Evolutionary conservation across 2,329 filamentous ascomycete species (phyloP).

Genomic region (Teratosphaeria epicoccoides): DNA sequence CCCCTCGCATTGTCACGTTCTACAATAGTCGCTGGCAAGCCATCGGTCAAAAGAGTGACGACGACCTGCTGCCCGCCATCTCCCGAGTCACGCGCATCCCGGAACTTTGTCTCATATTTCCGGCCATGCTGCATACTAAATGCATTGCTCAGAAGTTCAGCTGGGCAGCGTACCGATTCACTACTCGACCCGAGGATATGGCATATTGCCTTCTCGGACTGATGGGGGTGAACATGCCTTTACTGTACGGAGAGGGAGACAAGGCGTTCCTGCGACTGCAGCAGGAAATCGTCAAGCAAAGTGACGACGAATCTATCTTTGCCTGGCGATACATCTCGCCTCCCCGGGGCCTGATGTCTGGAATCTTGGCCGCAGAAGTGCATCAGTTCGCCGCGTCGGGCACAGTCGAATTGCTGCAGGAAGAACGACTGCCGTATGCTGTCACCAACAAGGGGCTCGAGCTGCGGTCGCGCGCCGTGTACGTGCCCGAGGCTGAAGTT

Average conservation of each 20-base stretch:
- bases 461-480: neutral
- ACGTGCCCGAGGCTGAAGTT: neutral
- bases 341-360: neutral
- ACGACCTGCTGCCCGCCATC: neutral
- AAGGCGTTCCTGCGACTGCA: conserved; percentile 6
- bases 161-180: conserved; percentile 5
- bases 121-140: neutral
- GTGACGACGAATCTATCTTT: conserved; percentile 13
- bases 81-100: neutral
- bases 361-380: neutral
- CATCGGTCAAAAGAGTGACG: neutral
- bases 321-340: conserved; percentile 9
- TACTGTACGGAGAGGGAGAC: conserved; percentile 32
- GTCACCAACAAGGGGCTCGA: neutral
- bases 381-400: neutral
- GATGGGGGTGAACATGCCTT: conserved; percentile 34
- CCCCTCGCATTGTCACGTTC: neutral
- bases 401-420: neutral
- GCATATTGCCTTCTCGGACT: conserved; percentile 37
- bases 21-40: neutral
- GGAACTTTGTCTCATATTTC: neutral
- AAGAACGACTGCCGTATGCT: neutral
- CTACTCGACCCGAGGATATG: conserved; percentile 28
- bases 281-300: conserved; percentile 7
- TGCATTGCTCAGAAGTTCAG: conserved; percentile 5